phyloP scores from a whole-genome alignment of 2,329 filamentous ascomycete genomes.

The Alternaria incomplexa region DNA sequence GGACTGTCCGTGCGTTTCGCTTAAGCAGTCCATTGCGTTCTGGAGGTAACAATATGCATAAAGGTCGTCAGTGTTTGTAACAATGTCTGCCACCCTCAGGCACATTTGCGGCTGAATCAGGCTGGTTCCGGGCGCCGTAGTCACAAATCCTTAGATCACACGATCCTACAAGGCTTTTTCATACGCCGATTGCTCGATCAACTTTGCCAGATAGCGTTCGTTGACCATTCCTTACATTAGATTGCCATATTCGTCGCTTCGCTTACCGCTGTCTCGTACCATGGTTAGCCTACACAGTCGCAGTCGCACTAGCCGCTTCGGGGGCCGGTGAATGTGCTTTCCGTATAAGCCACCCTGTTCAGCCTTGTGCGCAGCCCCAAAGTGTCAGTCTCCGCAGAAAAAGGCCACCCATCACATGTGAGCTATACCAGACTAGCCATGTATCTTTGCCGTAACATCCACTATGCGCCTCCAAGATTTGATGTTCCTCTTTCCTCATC shows the following conservation, averaged over 20 bases:
- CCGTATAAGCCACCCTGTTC: constrained; percentile 6
- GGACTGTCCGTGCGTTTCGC: not conserved
- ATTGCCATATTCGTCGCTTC: not conserved
- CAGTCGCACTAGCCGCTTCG: constrained; percentile 4
- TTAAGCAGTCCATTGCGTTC: not conserved
- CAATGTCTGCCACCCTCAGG: not conserved
- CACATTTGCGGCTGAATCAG: not conserved
- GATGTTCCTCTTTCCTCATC: not conserved
- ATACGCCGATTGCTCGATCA: not conserved
- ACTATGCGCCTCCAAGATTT: not conserved
- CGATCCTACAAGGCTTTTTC: not conserved
- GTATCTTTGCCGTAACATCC: not conserved
- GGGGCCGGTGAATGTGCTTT: constrained; percentile 11
- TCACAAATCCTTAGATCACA: not conserved
- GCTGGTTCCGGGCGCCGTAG: not conserved
- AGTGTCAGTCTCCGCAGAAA: not conserved
- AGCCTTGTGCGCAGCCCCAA: constrained; percentile 11
- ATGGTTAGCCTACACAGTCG: not conserved
- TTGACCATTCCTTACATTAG: not conserved
- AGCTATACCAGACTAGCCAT: not conserved
- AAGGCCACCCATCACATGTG: not conserved
- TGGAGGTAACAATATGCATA: not conserved
- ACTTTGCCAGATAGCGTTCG: not conserved
- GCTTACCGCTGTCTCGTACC: constrained; percentile 13
- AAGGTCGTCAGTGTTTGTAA: not conserved